These are phyloP conservation scores for Clonostachys byssicola DNA, from an alignment of 2,329 filamentous ascomycete genomes.

Conservation along the genomic window DNA sequence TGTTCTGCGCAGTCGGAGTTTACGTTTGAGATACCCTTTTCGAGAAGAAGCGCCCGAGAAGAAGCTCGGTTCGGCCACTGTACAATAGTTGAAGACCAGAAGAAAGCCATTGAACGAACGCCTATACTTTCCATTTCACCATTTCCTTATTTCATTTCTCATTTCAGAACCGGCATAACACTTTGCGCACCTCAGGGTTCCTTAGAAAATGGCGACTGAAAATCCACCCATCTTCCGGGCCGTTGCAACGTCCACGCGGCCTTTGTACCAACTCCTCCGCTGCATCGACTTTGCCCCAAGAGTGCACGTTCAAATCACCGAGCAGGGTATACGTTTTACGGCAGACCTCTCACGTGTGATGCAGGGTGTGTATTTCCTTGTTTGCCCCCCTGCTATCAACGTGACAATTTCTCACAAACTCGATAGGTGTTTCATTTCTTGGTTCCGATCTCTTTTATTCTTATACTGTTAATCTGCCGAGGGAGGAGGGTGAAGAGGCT, in stretches of 20 bases:
- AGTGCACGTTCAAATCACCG: conserved; percentile 68
- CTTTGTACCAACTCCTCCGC: conserved; percentile 60
- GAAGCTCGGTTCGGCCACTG: conserved; percentile 19
- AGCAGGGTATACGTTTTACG: conserved; percentile 81
- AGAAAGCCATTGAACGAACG: conserved; percentile 21
- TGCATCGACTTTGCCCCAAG: conserved; percentile 58
- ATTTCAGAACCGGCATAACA: no score
- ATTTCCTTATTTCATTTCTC: no score
- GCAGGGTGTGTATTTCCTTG: conserved; percentile 59
- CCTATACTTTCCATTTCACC: conserved; percentile 9
- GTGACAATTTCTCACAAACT: conserved; percentile 2
- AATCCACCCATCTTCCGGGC: conserved; percentile 62
- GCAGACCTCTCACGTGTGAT: conserved; percentile 87
- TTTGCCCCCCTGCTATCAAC: neutral
- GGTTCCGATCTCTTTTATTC: conserved; percentile 86
- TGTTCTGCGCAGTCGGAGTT: conserved; percentile 98
- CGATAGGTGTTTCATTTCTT: conserved; percentile 61
- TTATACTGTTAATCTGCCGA: conserved; percentile 62
- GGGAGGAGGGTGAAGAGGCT: conserved; percentile 27
- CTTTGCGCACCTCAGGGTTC: neutral
- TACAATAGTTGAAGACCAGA: conserved; percentile 29
- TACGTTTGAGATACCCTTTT: conserved; percentile 72
- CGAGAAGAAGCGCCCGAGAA: conserved; percentile 11
- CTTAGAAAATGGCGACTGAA: conserved; percentile 21
- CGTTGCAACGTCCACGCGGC: conserved; percentile 72